phyloP scores from a whole-genome alignment of 495 filamentous ascomycete genomes.

The Bacidia rubella region DNA sequence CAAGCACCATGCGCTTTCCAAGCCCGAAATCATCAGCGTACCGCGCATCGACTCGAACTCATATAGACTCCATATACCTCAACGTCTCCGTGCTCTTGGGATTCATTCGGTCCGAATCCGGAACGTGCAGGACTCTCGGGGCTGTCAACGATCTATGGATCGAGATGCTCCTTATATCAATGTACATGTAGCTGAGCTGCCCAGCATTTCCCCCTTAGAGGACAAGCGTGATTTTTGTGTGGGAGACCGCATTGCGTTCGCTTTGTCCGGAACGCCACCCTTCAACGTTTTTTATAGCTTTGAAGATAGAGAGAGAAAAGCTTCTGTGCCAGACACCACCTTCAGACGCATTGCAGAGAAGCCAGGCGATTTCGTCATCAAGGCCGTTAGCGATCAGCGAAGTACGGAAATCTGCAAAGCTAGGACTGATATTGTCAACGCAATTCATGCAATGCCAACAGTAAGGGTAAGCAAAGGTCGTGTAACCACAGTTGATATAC shows the following conservation, averaged over 20 bases:
- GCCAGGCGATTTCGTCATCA: conserved; percentile 79
- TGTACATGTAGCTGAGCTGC: conserved; percentile 80
- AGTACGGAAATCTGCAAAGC: conserved; percentile 65
- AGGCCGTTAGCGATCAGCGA: conserved; percentile 65
- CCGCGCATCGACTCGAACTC: conserved; percentile 57
- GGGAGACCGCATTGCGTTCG: conserved; percentile 82
- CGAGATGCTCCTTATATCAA: conserved; percentile 58
- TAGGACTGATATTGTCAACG: conserved; percentile 56
- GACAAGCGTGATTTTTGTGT: conserved; percentile 86
- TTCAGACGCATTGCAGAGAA: conserved; percentile 87
- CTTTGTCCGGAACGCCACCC: conserved; percentile 72
- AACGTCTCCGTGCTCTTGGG: conserved; percentile 66
- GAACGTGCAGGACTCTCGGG: conserved; percentile 71
- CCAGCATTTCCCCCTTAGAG: conserved; percentile 77
- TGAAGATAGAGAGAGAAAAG: conserved; percentile 60
- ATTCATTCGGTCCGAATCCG: conserved; percentile 76
- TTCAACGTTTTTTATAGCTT: conserved; percentile 92
- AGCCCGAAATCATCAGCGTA: conserved; percentile 66
- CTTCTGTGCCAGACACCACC: conserved; percentile 56
- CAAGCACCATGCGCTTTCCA: conserved; percentile 70
- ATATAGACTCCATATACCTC: conserved; percentile 72
- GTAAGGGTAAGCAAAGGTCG: conserved; percentile 75
- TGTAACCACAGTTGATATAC: conserved; percentile 73
- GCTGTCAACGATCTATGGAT: conserved; percentile 63
- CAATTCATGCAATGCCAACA: conserved; percentile 81